Conservation (phyloP, 257 asterid genomes). For the Fraxinus quadrangulata region DNA sequence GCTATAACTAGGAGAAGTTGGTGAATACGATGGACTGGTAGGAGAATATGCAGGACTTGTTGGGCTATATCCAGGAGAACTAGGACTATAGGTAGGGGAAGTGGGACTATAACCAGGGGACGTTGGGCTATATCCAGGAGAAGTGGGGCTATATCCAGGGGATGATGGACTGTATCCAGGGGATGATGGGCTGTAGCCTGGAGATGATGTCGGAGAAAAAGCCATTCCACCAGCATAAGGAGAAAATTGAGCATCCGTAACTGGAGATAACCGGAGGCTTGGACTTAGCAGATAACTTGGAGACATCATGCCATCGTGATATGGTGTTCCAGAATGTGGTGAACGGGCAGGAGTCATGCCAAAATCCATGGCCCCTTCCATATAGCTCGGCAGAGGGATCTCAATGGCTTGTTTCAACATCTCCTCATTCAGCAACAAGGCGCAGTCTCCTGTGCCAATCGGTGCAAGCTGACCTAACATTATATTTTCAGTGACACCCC, state of each 20-base stretch:
- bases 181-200: slow-evolving; percentile 72
- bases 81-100: slow-evolving; percentile 89
- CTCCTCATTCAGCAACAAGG: slow-evolving; percentile 79
- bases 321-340: slow-evolving; percentile 82
- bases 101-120: slow-evolving; percentile 93
- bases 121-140: slow-evolving; percentile 85
- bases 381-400: slow-evolving; percentile 85
- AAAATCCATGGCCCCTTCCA: slow-evolving; percentile 89
- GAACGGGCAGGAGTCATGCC: slow-evolving; percentile 97
- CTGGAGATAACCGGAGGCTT: slow-evolving; percentile 70
- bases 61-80: slow-evolving; percentile 93
- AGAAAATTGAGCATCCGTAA: slow-evolving; percentile 85
- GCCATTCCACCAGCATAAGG: slow-evolving; percentile 84
- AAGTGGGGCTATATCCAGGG: slow-evolving; percentile 85
- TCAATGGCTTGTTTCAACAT: slow-evolving; percentile 94
- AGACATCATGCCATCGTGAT: slow-evolving; percentile 94
- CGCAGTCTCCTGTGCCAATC: slow-evolving; percentile 95
- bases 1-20: slow-evolving; percentile 80
- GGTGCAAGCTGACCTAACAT: slow-evolving; percentile 99
- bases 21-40: slow-evolving; percentile 84
- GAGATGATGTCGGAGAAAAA: slow-evolving; percentile 86
- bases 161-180: slow-evolving; percentile 87
- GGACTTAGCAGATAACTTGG: slow-evolving; percentile 83
- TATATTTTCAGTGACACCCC: slow-evolving; percentile 97
- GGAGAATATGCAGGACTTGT: slow-evolving; percentile 95